Base-by-base conservation (phyloP, 1,139 yeast species). In the Pichia norvegensis region DNA sequence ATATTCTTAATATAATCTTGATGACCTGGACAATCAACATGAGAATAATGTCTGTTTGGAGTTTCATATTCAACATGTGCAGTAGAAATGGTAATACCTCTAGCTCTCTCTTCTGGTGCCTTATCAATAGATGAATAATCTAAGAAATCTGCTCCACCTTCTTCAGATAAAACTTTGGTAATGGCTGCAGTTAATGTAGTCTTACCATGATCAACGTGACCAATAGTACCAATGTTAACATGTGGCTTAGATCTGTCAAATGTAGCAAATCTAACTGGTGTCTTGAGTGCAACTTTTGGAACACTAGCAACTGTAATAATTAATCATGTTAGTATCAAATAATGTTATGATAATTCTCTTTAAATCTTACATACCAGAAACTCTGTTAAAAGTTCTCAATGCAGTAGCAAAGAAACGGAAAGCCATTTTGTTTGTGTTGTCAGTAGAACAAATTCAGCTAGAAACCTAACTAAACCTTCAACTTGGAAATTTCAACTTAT, bases 101-200 rank as follows among this genome's bases (percentile, higher is more conserved):
- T 88, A 48, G 96, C 97, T 74, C 96, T 84, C 77, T 92, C 98
- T 74, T 92, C 98, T 56, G 98, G 98, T 45, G 98, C 98, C 72
- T 87, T 86, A 72, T 92, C 98, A 63, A 92, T 92, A 52, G 97
- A 70, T 48, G 87, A 76, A 67, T 92, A 92, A 68, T 92, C 97
- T 73, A 88, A 77, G 77, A 90, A 92, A 61, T 72, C 73, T 54
- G 97, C 97, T 65, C 95, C 95, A 65, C 97, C 97, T 62, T 76
- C 76, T 60, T 76, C 79, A 45, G 97, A 76, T 56, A 92, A 77
- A 50, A 87, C 92, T 74, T 92, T 92, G 71, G 98, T 92, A 73
- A 92, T 90, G 62, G 98, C 97, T 55, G 98, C 97, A 51, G 97
- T 92, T 66, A 92, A 78, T 45, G 97, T 90, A 60, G 97, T 90